These are phyloP conservation scores for Ochetophila trinervis DNA, from an alignment of 306 rosid species.

Conservation along the genomic window DNA sequence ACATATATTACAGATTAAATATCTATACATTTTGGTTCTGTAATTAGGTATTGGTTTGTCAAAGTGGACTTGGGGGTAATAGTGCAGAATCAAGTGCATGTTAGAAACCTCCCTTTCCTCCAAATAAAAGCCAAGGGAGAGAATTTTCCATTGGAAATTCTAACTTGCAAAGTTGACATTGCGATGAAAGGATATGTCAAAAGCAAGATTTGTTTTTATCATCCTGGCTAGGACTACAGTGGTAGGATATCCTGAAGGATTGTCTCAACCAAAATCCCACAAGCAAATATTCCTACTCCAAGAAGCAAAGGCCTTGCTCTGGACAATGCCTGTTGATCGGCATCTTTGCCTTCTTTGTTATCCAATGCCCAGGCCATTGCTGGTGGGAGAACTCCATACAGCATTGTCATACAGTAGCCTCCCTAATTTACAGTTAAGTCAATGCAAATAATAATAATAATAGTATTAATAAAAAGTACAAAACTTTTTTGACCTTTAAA, in stretches of 20 bases:
- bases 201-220: not conserved
- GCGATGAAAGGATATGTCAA: not conserved
- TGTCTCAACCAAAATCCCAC: constrained; percentile 54
- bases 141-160: no score
- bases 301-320: constrained; percentile 49
- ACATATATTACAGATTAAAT: no score
- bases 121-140: no score
- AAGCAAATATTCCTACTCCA: constrained; percentile 52
- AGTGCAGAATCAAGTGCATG: no score
- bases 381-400: constrained; percentile 79
- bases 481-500: no score
- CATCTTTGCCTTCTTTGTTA: constrained; percentile 23
- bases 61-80: no score
- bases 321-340: constrained; percentile 28
- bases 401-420: constrained; percentile 73
- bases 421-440: constrained; percentile 46
- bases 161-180: no score
- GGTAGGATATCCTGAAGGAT: constrained; percentile 50
- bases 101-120: no score
- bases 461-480: no score
- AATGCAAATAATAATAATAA: not conserved
- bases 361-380: constrained; percentile 74
- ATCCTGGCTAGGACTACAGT: constrained; percentile 22
- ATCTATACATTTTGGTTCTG: no score
- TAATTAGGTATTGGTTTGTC: no score